Evolutionary conservation across 1,284 basidiomycete species (phyloP), one percentile per base, ranked within the genome.

Genomic region (Cutaneotrichosporon mucoides): DNA sequence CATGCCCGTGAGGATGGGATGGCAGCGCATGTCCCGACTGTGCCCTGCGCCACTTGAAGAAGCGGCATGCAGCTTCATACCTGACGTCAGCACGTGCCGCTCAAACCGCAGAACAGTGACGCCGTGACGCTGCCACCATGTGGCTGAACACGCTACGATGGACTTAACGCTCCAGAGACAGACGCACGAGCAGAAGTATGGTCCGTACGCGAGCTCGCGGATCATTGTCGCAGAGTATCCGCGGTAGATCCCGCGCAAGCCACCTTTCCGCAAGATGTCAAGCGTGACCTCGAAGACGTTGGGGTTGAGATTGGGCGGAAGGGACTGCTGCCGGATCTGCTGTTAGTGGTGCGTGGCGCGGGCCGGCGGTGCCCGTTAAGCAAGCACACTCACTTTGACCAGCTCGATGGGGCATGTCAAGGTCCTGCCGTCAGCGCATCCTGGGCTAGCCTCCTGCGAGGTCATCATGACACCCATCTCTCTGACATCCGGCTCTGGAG

Each of bases 351-450:
- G 3, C 24, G 24, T 7, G 33, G 24, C 24, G 24, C 24, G 24
- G 24, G 24, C 24, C 24, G 24, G 24, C 24, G 24, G 24, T 24
- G 24, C 24, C 24, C 24, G 24, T 24, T 24, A 24, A 24, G 24
- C 24, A 33, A 24, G 33, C 24, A 47, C 35, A 36, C 12, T 49
- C 53, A 73, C 73, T 63, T 93, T 94, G 78, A 93, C 82, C 0
- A 92, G 81, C 68, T 94, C 91, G 11, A 86, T 88, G 0, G 90
- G 90, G 2, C 88, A 87, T 2, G 89, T 88, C 47, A 93, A 78
- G 8, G 89, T 67, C 6, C 89, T 91, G 69, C 6, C 36, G 46
- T 55, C 33, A 52, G 50, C 38, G 38, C 38, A 40, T 8, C 38
- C 8, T 8, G 9, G 38, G 38, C 8, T 40, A 35, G 24, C 24